phyloP scores from a whole-genome alignment of 345 rosid species.

The rapeseed (Brassica napus) region DNA sequence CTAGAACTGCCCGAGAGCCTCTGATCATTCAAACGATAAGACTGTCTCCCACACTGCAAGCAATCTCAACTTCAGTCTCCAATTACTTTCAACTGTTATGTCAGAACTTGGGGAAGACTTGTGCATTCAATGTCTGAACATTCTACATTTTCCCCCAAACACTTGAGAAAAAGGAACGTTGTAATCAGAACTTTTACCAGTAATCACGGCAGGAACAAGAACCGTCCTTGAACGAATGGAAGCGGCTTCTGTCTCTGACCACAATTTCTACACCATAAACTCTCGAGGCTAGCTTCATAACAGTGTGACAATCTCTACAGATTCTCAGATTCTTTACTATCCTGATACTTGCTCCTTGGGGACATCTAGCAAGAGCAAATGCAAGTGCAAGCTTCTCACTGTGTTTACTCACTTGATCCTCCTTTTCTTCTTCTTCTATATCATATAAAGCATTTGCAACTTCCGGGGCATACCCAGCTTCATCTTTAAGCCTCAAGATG shows the following conservation, averaged over 20 bases:
- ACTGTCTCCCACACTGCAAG: background rate
- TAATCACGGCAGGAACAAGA: conserved; percentile 64
- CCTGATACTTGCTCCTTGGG: conserved; percentile 46
- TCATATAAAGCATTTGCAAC: conserved; percentile 52
- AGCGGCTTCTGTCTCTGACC: conserved; percentile 67
- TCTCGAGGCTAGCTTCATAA: conserved; percentile 57
- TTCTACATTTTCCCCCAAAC: conserved; percentile 5
- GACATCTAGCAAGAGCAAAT: conserved; percentile 52
- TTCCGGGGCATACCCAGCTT: conserved; percentile 62
- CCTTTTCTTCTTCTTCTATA: conserved; percentile 63
- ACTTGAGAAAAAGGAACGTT: background rate
- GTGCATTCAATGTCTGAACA: conserved; percentile 15
- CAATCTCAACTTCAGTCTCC: background rate
- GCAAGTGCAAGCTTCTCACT: conserved; percentile 77
- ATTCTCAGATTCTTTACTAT: conserved; percentile 64
- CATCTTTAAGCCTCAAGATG: conserved; percentile 38
- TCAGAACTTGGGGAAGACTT: background rate
- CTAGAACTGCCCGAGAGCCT: background rate
- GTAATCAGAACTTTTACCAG: conserved; percentile 45
- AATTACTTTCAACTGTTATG: background rate
- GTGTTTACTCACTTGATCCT: conserved; percentile 54
- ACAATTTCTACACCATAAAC: conserved; percentile 55
- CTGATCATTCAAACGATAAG: background rate
- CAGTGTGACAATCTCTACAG: conserved; percentile 59
- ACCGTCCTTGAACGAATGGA: conserved; percentile 54